phyloP scores from a whole-genome alignment of 768 basidiomycete species.

The Mycena vitilis region DNA sequence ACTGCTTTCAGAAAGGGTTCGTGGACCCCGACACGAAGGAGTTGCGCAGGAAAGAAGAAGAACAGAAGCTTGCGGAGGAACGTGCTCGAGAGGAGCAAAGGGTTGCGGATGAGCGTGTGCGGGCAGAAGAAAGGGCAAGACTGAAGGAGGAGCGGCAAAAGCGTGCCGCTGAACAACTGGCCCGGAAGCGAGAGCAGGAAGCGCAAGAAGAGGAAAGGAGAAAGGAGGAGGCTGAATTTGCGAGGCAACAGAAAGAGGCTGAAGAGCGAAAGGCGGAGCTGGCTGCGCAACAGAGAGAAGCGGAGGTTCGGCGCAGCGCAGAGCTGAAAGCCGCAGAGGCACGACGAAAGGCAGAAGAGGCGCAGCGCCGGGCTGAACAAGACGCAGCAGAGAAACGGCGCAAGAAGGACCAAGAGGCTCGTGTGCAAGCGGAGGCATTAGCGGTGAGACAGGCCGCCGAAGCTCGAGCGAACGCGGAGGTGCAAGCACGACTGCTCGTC shows the following conservation, averaged over 20 bases:
- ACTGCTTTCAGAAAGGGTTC: constrained; percentile 47
- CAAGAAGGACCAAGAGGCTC: constrained; percentile 30
- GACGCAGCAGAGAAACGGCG: constrained; percentile 29
- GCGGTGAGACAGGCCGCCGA: constrained; percentile 28
- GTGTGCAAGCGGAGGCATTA: constrained; percentile 32
- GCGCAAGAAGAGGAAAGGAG: constrained; percentile 26
- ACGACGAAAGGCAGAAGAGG: constrained; percentile 21
- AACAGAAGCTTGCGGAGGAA: constrained; percentile 43
- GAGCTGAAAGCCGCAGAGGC: constrained; percentile 33
- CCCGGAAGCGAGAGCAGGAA: constrained; percentile 28
- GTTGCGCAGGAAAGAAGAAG: constrained; percentile 37
- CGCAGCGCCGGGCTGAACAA: constrained; percentile 19
- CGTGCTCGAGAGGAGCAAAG: constrained; percentile 41
- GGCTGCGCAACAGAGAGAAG: constrained; percentile 30
- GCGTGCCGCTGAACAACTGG: constrained; percentile 38
- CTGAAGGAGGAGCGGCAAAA: constrained; percentile 45
- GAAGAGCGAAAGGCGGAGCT: constrained; percentile 28
- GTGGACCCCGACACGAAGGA: constrained; percentile 44
- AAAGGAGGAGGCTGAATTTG: constrained; percentile 26
- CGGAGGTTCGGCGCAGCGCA: constrained; percentile 32
- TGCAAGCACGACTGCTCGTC: constrained; percentile 19
- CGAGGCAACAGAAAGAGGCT: constrained; percentile 24
- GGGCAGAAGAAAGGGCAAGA: constrained; percentile 44
- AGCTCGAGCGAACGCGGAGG: constrained; percentile 20
- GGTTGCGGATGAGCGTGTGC: constrained; percentile 45